Conservation (phyloP, 345 rosid genomes). For the Schrenkiella parvula region DNA sequence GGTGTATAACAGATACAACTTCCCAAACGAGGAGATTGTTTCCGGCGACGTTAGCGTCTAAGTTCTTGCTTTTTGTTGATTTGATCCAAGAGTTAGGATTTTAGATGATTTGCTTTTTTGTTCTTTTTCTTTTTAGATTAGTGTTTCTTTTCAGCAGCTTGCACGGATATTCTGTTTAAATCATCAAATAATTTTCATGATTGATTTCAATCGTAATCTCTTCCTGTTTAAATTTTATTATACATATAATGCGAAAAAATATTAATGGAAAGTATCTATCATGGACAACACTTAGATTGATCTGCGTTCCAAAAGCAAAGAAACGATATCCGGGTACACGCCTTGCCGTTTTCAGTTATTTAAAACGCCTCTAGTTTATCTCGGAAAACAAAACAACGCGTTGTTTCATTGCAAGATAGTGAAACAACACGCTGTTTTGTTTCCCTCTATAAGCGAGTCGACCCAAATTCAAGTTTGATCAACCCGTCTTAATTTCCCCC, state of each 20-base stretch:
- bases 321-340: too few relatives aligned
- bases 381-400: too few relatives aligned
- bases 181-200: neutral
- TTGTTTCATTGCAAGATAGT: neutral
- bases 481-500: neutral
- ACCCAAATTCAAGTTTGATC: neutral
- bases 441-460: neutral
- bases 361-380: too few relatives aligned
- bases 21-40: neutral
- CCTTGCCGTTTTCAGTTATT: too few relatives aligned
- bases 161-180: neutral
- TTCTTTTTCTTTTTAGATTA: neutral
- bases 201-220: neutral
- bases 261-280: too few relatives aligned
- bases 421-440: conserved; percentile 4
- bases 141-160: neutral
- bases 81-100: neutral
- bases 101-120: neutral
- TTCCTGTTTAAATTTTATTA: too few relatives aligned
- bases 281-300: too few relatives aligned
- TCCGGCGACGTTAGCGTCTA: neutral
- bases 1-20: conserved; percentile 34
- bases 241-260: too few relatives aligned
- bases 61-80: neutral
- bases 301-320: too few relatives aligned